Percentiles rank a stretch among this genome's conserved stretches.
Conservation (phyloP, 345 rosid genomes). For the Laguncularia racemosa region DNA sequence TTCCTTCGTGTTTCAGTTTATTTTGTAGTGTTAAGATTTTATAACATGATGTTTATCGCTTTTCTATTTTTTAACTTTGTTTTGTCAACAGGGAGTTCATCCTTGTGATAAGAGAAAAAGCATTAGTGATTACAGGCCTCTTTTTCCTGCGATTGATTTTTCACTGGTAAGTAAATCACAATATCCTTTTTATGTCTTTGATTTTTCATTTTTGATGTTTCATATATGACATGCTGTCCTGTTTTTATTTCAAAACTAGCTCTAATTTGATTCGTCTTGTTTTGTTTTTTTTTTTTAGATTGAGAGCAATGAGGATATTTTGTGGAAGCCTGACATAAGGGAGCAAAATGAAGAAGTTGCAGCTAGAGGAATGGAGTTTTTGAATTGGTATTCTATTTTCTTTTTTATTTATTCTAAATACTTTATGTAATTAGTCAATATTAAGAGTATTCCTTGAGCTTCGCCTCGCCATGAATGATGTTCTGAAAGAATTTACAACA, state of each 20-base stretch:
- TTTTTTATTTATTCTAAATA: background rate
- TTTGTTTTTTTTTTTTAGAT: constrained; percentile 27
- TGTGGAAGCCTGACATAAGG: constrained; percentile 43
- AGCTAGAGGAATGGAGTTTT: constrained; percentile 48
- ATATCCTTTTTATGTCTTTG: background rate
- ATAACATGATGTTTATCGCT: background rate
- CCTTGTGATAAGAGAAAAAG: constrained; percentile 71
- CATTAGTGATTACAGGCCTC: constrained; percentile 37
- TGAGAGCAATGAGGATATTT: constrained; percentile 56
- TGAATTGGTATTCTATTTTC: constrained; percentile 35
- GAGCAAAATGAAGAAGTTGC: constrained; percentile 49
- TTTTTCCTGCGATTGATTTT: constrained; percentile 66
- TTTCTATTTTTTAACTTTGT: background rate
- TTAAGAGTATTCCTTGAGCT: too few species aligned
- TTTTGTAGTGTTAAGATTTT: background rate
- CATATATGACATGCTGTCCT: too few species aligned
- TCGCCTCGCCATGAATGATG: too few species aligned
- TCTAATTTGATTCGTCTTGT: background rate
- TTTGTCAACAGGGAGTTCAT: constrained; percentile 47
- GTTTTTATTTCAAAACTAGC: background rate
- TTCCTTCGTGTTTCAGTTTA: background rate
- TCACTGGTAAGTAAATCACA: constrained; percentile 36
- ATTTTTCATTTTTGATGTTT: too few species aligned
- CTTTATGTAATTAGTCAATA: background rate
- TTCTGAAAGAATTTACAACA: too few species aligned